Percentiles rank a stretch among this genome's conserved stretches.
Evolutionary conservation across 2,329 filamentous ascomycete species (phyloP).

Genomic region (Venturia effusa): DNA sequence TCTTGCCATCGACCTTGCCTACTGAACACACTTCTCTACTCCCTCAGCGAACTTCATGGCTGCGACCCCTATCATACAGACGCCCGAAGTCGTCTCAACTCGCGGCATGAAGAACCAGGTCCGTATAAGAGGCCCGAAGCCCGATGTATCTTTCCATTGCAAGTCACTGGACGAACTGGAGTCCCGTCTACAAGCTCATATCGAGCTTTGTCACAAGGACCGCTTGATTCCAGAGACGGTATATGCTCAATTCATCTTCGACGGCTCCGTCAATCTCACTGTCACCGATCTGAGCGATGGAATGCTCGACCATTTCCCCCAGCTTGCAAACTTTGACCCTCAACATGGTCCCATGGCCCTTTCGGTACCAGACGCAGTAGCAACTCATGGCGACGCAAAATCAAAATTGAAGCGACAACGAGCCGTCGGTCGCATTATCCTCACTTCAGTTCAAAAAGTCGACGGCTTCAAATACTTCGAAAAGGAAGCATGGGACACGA

Average conservation of each 20-base stretch:
- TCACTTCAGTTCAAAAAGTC: conserved; percentile 21
- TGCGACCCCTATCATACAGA: neutral
- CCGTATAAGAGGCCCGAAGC: conserved; percentile 8
- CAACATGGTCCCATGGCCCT: neutral
- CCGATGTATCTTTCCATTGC: conserved; percentile 9
- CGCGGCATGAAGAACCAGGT: conserved; percentile 11
- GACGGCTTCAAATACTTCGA: conserved; percentile 26
- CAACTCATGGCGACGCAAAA: conserved; percentile 12
- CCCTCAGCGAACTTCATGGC: neutral
- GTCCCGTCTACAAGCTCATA: conserved; percentile 1
- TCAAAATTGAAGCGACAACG: conserved; percentile 12
- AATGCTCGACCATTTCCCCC: conserved; percentile 4
- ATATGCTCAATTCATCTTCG: conserved; percentile 11
- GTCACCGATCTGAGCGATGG: conserved; percentile 5
- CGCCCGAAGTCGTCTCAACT: conserved; percentile 7
- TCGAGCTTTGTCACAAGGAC: conserved; percentile 5
- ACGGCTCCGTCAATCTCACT: conserved; percentile 3
- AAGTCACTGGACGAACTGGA: conserved; percentile 8
- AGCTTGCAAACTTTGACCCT: neutral
- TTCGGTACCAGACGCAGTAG: conserved; percentile 12
- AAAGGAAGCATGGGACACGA: conserved; percentile 21
- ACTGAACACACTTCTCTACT: too few species aligned
- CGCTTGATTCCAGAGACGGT: conserved; percentile 6
- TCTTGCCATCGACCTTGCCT: too few species aligned
- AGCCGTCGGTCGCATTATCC: conserved; percentile 15